Base-by-base conservation (phyloP, 306 rosid genomes). In the Hippophae rhamnoides region DNA sequence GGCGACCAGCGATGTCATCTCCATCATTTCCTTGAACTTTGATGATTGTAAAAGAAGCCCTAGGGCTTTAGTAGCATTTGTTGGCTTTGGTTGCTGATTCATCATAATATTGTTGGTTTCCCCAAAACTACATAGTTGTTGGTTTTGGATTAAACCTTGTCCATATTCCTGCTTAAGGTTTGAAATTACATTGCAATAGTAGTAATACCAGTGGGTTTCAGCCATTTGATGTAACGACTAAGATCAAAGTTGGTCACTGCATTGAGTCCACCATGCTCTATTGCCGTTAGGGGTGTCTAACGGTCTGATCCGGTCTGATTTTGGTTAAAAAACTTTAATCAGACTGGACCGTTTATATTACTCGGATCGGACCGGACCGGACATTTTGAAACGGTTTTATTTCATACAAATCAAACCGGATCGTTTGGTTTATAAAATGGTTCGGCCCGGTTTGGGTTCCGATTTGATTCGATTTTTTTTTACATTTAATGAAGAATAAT, bases 1-100 rank as follows among this genome's bases (percentile, higher is more conserved):
- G 6, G 51, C 62, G 5, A 58, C 13, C 11, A 62, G 14, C 3
- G 75, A 63, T 1, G 72, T 72, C 71, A 68, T 72, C 72, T 77
- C 78, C 72, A 72, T 72, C 82, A 77, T 77, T 66, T 77, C 82
- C 72, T 72, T 77, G 62, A 77, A 77, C 82, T 77, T 77, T 1
- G 78, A 64, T 3, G 82, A 77, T 6, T 72, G 78, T 8, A 77
- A 74, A 5, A 77, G 62, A 13, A 77, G 82, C 7, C 78, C 82
- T 57, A 77, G 75, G 57, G 82, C 82, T 43, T 78, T 65, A 1
- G 82, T 78, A 45, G 73, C 51, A 38, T 76, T 65, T 54, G 72
- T 38, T n/a, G 79, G 60, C 10, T 76, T 72, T 10, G 73, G 61
- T 46, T 65, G 55, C 42, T 65, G 55, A 10, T 63, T 10, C 10